Conservation (phyloP, 805 yeast species). For the Clavispora asparagi region DNA sequence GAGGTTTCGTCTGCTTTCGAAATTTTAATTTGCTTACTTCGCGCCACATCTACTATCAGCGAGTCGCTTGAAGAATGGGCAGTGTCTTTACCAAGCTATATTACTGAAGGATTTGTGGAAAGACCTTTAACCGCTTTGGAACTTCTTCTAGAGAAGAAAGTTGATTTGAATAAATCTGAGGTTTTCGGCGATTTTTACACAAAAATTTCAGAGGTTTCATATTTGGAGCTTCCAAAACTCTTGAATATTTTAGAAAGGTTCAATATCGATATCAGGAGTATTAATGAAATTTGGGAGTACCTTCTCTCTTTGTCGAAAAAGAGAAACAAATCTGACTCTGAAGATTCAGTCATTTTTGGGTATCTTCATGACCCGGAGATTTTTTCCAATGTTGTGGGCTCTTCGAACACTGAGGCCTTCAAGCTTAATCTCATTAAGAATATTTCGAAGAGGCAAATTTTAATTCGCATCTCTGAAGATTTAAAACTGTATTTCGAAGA, state of each 20-base stretch:
- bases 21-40: not conserved
- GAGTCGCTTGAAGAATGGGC: slow-evolving; percentile 7
- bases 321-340: slow-evolving; percentile 14
- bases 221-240: not conserved
- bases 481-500: not conserved
- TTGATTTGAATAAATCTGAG: slow-evolving; percentile 1
- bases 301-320: slow-evolving; percentile 26
- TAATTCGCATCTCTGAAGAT: not conserved
- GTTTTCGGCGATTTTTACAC: slow-evolving; percentile 28
- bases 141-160: slow-evolving; percentile 4
- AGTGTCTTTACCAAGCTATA: slow-evolving; percentile 16
- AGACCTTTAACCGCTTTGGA: slow-evolving; percentile 16
- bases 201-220: slow-evolving; percentile 20
- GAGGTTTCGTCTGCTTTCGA: not conserved
- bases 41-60: not conserved
- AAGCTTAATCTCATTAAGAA: slow-evolving; percentile 12
- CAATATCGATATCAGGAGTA: not conserved
- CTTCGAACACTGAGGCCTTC: slow-evolving; percentile 3
- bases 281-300: slow-evolving; percentile 7
- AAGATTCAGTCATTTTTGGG: slow-evolving; percentile 17
- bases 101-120: slow-evolving; percentile 22
- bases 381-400: slow-evolving; percentile 14
- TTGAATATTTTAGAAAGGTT: not conserved
- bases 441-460: not conserved
- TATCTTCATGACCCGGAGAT: slow-evolving; percentile 14